Evolutionary conservation across 371 early-diverging fungal genomes (phyloP).

Genomic region (Mucor indicus): DNA sequence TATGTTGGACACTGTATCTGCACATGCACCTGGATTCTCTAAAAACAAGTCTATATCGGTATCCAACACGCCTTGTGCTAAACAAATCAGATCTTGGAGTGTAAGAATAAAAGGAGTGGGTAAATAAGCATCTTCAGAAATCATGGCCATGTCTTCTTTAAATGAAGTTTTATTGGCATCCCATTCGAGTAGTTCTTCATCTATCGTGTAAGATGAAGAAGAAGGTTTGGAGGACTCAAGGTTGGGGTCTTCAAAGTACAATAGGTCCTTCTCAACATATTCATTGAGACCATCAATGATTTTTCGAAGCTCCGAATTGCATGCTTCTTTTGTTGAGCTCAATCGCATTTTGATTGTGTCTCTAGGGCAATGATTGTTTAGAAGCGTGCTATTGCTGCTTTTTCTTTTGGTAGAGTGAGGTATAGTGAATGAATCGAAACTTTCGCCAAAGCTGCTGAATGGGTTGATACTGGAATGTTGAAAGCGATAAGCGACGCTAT

Average conservation of each 20-base stretch:
- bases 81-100: constrained; percentile 53
- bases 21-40: constrained; percentile 51
- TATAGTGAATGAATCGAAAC: not conserved
- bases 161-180: no score
- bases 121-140: constrained; percentile 54
- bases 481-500: constrained; percentile 9
- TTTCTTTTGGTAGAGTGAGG: not conserved
- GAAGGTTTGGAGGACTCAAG: no score
- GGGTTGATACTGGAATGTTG: constrained; percentile 10
- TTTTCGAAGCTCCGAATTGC: constrained; percentile 52
- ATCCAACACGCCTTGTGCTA: constrained; percentile 58
- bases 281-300: constrained; percentile 74
- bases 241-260: constrained; percentile 63
- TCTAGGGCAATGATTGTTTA: constrained; percentile 4
- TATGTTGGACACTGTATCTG: constrained; percentile 52
- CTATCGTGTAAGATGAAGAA: no score
- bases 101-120: constrained; percentile 62
- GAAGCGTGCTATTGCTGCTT: not conserved
- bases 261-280: constrained; percentile 64
- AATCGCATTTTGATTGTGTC: constrained; percentile 35
- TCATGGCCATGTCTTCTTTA: constrained; percentile 1
- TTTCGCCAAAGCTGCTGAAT: constrained; percentile 10
- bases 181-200: not conserved
- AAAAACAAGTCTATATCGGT: constrained; percentile 51
- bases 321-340: constrained; percentile 41